Percentiles rank a stretch among this genome's conserved stretches.
Conservation (phyloP, 768 basidiomycete species). For the Podaxis carcinomalis region DNA sequence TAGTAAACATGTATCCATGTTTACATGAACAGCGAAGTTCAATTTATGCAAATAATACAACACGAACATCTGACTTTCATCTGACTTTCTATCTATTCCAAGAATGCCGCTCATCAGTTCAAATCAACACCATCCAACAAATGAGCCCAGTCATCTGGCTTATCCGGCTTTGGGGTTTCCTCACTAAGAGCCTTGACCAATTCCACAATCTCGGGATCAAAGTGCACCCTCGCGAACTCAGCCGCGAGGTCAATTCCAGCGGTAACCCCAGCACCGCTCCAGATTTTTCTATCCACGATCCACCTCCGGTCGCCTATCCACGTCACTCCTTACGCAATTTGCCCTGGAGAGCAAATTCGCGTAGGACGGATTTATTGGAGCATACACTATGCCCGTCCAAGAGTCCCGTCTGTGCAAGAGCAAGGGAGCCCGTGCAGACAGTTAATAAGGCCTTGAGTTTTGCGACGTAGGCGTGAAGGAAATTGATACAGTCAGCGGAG, state of each 20-base stretch:
- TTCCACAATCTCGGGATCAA: conserved; percentile 20
- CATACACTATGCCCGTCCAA: conserved; percentile 21
- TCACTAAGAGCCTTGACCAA: conserved; percentile 18
- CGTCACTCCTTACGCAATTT: conserved; percentile 20
- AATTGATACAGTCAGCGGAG: conserved; percentile 14
- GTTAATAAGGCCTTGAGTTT: conserved; percentile 19
- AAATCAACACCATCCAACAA: conserved; percentile 21
- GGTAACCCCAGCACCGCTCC: conserved; percentile 24
- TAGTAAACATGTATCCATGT: too few species aligned
- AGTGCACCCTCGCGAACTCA: conserved; percentile 21
- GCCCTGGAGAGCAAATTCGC: neutral
- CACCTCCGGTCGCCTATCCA: conserved; percentile 25
- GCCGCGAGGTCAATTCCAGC: conserved; percentile 24
- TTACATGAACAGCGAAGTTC: too few species aligned
- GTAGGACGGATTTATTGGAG: conserved; percentile 20
- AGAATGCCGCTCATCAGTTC: neutral
- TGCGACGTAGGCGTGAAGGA: conserved; percentile 15
- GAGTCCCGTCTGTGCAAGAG: conserved; percentile 18
- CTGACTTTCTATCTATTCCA: neutral
- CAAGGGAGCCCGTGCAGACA: conserved; percentile 22
- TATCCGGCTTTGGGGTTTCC: conserved; percentile 21
- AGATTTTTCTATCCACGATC: conserved; percentile 24
- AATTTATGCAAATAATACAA: too few species aligned
- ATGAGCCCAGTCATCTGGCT: conserved; percentile 22
- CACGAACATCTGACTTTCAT: neutral